Percentiles rank a stretch among this genome's conserved stretches.
These are phyloP conservation scores for Geotrichum klebahnii DNA, from an alignment of 1,139 yeast genomes.

Conservation along the genomic window DNA sequence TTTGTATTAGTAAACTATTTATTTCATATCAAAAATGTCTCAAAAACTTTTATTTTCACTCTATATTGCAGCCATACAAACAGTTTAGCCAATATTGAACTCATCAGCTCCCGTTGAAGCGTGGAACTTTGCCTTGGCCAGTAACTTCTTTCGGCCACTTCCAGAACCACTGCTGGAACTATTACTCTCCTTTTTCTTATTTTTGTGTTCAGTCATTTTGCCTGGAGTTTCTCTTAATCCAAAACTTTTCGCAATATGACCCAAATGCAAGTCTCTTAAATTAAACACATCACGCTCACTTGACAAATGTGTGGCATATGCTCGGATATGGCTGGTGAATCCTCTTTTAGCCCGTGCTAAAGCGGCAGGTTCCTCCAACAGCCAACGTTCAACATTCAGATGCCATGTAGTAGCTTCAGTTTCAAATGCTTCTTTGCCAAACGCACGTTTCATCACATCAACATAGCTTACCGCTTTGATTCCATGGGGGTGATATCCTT, in stretches of 20 bases:
- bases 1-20: too few relatives aligned
- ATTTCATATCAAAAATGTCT: too few relatives aligned
- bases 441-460: conserved; percentile 53
- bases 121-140: conserved; percentile 70
- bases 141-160: conserved; percentile 56
- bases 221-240: conserved; percentile 94
- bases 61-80: conserved; percentile 38
- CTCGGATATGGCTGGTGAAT: conserved; percentile 84
- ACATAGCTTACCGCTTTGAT: conserved; percentile 51
- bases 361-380: conserved; percentile 64
- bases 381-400: conserved; percentile 80
- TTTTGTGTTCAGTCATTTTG: conserved; percentile 40
- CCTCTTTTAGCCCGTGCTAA: conserved; percentile 73
- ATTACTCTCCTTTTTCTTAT: conserved; percentile 31
- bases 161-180: conserved; percentile 30
- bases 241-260: conserved; percentile 91
- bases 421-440: conserved; percentile 71
- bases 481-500: conserved; percentile 62
- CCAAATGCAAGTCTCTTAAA: conserved; percentile 77
- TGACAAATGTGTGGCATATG: conserved; percentile 92
- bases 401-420: conserved; percentile 96
- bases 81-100: conserved; percentile 55
- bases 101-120: conserved; percentile 53
- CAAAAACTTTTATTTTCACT: conserved; percentile 31
- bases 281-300: conserved; percentile 75